Percentiles rank a stretch among this genome's conserved stretches.
Evolutionary conservation across 164 flowering plant species (phyloP).

Genomic region (Cinnamomum chago): DNA sequence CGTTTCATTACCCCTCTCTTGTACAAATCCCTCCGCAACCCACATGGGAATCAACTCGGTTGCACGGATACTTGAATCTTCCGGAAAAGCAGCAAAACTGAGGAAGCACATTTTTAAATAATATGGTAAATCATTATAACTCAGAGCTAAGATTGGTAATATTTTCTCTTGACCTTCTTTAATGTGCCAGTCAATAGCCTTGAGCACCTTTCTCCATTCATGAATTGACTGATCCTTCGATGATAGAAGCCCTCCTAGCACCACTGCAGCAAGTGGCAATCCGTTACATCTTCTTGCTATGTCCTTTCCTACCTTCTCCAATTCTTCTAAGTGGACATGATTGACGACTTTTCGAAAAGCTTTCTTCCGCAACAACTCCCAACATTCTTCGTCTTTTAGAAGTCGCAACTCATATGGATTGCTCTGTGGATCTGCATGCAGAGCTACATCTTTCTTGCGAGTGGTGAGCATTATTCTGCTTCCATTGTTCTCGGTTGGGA

Average conservation of each 20-base stretch:
- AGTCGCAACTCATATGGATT: not conserved
- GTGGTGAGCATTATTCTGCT: conserved; percentile 45
- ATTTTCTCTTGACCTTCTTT: not conserved
- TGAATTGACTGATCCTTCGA: not conserved
- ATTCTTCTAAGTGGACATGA: not conserved
- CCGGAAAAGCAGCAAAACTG: not conserved
- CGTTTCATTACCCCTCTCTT: not conserved
- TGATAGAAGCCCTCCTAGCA: not conserved
- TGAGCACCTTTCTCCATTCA: conserved; percentile 2
- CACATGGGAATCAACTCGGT: not conserved
- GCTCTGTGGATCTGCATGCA: not conserved
- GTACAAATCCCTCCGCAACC: conserved; percentile 1
- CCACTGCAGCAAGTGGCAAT: not conserved
- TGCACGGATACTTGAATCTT: not conserved
- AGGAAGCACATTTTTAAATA: not conserved
- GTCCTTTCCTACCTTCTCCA: not conserved
- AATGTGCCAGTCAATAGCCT: not conserved
- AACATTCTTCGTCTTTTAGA: not conserved
- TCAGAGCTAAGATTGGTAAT: conserved; percentile 3
- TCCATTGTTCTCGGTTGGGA: conserved; percentile 33
- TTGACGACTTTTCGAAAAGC: not conserved
- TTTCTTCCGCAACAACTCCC: not conserved
- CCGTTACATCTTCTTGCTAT: not conserved
- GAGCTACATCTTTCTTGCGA: conserved; percentile 28
- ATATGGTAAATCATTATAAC: conserved; percentile 4